A percentile compares a stretch with the other conserved stretches of the same genome.
phyloP scores from a whole-genome alignment of 2,329 filamentous ascomycete species.

The Clarireedia monteithiana region DNA sequence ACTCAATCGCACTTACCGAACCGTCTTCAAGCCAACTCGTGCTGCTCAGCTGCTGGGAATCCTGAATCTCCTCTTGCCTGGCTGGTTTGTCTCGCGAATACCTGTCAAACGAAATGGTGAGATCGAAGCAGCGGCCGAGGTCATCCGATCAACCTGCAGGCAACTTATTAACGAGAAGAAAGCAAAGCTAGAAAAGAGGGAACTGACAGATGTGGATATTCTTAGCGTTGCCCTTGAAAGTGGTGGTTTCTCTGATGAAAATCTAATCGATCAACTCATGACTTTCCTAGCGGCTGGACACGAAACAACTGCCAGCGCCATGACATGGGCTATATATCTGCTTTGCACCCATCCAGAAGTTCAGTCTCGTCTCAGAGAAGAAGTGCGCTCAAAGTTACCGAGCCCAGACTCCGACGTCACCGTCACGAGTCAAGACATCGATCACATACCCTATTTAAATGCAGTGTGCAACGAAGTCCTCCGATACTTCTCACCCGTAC shows the following conservation, averaged over 20 bases:
- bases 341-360: slow-evolving; percentile 58
- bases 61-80: slow-evolving; percentile 53
- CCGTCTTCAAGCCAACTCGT: slow-evolving; percentile 44
- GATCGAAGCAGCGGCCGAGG: slow-evolving; percentile 44
- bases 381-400: slow-evolving; percentile 56
- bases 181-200: slow-evolving; percentile 41
- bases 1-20: slow-evolving; percentile 50
- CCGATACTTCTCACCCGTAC: slow-evolving; percentile 65
- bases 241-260: slow-evolving; percentile 67
- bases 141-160: slow-evolving; percentile 58
- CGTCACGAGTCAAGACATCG: slow-evolving; percentile 51
- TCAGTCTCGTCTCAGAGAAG: slow-evolving; percentile 58
- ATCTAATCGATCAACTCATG: slow-evolving; percentile 84
- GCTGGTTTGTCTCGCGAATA: slow-evolving; percentile 51
- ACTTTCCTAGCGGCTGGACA: slow-evolving; percentile 80
- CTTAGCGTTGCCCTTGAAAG: slow-evolving; percentile 72
- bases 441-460: slow-evolving; percentile 70
- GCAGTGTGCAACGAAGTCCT: slow-evolving; percentile 73
- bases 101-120: slow-evolving; percentile 67
- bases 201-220: slow-evolving; percentile 58
- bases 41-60: slow-evolving; percentile 49
- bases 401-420: slow-evolving; percentile 33
- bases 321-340: slow-evolving; percentile 69
- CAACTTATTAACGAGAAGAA: slow-evolving; percentile 67
- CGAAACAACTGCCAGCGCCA: slow-evolving; percentile 67